A percentile compares a stretch with the other conserved stretches of the same genome.
phyloP scores from a whole-genome alignment of 257 asterid species.

The Plectranthus barbatus region DNA sequence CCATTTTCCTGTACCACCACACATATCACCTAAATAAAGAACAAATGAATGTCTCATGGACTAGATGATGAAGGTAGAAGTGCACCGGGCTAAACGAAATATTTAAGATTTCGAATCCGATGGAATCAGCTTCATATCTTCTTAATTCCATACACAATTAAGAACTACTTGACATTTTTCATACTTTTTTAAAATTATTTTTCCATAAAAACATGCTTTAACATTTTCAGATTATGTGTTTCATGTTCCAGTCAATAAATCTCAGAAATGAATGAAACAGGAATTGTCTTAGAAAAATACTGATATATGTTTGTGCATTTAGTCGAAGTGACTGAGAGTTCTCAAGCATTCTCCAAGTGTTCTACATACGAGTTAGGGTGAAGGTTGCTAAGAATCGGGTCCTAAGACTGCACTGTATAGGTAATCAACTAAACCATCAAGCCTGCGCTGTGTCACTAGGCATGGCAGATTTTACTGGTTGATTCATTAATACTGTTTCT shows the following conservation, averaged over 20 bases:
- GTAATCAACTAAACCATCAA: no score
- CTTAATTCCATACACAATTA: neutral
- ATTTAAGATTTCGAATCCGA: neutral
- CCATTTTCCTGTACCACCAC: slow-evolving; percentile 99
- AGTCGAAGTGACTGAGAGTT: neutral
- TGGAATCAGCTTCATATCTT: neutral
- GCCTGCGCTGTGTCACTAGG: no score
- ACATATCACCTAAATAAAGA: slow-evolving; percentile 95
- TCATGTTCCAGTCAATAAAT: neutral
- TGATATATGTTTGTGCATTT: no score
- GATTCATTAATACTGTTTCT: neutral
- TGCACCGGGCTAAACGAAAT: neutral
- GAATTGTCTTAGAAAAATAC: neutral
- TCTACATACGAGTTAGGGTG: no score
- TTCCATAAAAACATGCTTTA: neutral
- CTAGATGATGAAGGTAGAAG: slow-evolving; percentile 3
- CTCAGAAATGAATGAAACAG: neutral
- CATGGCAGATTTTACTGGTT: neutral
- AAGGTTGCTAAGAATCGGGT: no score
- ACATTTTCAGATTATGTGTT: neutral
- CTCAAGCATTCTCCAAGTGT: no score
- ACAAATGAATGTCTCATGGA: slow-evolving; percentile 32
- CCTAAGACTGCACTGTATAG: no score
- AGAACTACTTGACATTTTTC: neutral
- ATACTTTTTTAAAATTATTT: neutral